Evolutionary conservation across 2,329 filamentous ascomycete genomes (phyloP).

Genomic region (Mariannaea elegans): DNA sequence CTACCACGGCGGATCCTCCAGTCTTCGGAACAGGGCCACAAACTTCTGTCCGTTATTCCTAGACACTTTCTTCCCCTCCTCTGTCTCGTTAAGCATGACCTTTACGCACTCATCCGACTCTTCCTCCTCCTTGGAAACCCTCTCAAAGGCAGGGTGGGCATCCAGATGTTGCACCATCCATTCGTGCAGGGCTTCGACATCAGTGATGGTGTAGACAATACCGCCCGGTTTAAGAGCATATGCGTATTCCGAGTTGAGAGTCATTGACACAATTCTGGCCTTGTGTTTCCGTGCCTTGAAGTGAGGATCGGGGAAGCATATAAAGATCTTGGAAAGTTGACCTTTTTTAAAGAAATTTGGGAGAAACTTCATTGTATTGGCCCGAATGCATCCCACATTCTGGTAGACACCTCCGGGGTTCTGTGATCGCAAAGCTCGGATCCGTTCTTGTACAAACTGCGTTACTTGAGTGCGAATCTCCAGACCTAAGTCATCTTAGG

Average conservation of each 20-base stretch:
- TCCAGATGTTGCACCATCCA: slow-evolving; percentile 94
- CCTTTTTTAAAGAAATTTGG: slow-evolving; percentile 90
- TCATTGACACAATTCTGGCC: slow-evolving; percentile 88
- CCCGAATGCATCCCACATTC: slow-evolving; percentile 88
- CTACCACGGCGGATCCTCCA: slow-evolving; percentile 82
- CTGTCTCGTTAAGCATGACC: slow-evolving; percentile 84
- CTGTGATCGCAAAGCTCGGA: slow-evolving; percentile 80
- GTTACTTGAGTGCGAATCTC: slow-evolving; percentile 93
- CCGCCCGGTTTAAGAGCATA: slow-evolving; percentile 86
- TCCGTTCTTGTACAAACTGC: slow-evolving; percentile 88
- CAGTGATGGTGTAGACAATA: slow-evolving; percentile 94
- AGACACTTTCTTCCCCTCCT: slow-evolving; percentile 96
- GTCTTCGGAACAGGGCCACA: slow-evolving; percentile 85
- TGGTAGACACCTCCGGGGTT: slow-evolving; percentile 71
- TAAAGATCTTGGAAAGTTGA: slow-evolving; percentile 91
- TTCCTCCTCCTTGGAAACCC: slow-evolving; percentile 73
- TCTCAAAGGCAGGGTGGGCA: slow-evolving; percentile 79
- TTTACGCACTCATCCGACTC: slow-evolving; percentile 75
- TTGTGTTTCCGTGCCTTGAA: slow-evolving; percentile 99
- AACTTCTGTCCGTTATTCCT: slow-evolving; percentile 92
- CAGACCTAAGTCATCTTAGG: slow-evolving; percentile 66
- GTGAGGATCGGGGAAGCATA: slow-evolving; percentile 98
- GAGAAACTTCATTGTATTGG: slow-evolving; percentile 99
- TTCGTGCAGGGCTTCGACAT: slow-evolving; percentile 90
- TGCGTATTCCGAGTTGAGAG: slow-evolving; percentile 92